These are phyloP conservation scores for Thelonectria olida DNA, from an alignment of 2,329 filamentous ascomycete genomes.

Conservation along the genomic window DNA sequence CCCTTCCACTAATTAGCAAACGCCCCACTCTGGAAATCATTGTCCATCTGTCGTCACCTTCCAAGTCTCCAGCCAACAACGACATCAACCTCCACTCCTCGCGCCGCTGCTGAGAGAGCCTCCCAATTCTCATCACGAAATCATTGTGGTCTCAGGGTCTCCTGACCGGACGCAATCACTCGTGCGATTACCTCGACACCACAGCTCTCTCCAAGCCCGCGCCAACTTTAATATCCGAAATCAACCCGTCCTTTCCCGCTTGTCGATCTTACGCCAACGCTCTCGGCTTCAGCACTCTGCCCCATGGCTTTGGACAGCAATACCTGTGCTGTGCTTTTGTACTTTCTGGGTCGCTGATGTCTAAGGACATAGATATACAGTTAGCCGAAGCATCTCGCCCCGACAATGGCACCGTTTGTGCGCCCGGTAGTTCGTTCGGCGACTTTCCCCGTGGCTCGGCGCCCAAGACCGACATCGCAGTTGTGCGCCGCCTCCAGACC, in stretches of 20 bases:
- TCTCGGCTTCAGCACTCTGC: slow-evolving; percentile 28
- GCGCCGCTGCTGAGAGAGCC: slow-evolving; percentile 9
- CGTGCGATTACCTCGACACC: background rate
- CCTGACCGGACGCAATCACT: background rate
- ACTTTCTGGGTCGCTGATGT: slow-evolving; percentile 38
- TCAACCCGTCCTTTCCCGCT: slow-evolving; percentile 21
- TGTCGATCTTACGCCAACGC: slow-evolving; percentile 14
- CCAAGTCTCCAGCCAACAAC: slow-evolving; percentile 26
- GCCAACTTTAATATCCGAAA: slow-evolving; percentile 18
- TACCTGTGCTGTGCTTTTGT: slow-evolving; percentile 35
- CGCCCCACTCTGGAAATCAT: slow-evolving; percentile 37
- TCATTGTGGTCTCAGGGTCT: background rate
- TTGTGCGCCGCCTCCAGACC: slow-evolving; percentile 15
- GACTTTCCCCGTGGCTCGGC: slow-evolving; percentile 25
- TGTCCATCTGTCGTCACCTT: slow-evolving; percentile 39
- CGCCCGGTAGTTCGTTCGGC: slow-evolving; percentile 25
- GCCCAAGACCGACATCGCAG: slow-evolving; percentile 29
- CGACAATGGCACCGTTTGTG: slow-evolving; percentile 38
- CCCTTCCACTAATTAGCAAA: no score
- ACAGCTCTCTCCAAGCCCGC: background rate
- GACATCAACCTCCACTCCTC: slow-evolving; percentile 18
- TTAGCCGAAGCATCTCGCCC: slow-evolving; percentile 8
- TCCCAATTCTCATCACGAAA: background rate
- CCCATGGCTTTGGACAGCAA: slow-evolving; percentile 39
- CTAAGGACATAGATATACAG: slow-evolving; percentile 19